A percentile compares a stretch with the other conserved stretches of the same genome.
Conservation (phyloP, 106 monocot species). For the Allium cepa region DNA sequence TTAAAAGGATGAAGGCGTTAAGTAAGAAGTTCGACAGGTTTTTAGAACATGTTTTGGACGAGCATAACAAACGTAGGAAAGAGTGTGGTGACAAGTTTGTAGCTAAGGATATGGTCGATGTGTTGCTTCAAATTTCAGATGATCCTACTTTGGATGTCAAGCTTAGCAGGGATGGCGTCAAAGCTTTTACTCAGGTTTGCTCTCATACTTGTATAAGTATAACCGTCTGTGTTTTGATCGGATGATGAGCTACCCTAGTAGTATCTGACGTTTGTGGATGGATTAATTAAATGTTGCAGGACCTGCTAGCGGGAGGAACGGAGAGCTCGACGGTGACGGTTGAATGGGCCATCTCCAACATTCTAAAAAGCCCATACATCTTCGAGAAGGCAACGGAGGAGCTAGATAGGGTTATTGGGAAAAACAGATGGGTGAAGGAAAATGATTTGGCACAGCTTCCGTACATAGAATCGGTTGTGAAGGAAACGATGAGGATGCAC, state of each 20-base stretch:
- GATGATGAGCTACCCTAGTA: too few species aligned
- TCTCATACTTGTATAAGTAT: too few species aligned
- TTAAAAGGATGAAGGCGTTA: constrained; percentile 63
- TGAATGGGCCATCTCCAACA: constrained; percentile 64
- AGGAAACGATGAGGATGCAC: constrained; percentile 62
- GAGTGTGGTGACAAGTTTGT: constrained; percentile 28
- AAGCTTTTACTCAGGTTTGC: constrained; percentile 57
- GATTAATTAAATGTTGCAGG: constrained; percentile 1
- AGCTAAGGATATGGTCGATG: constrained; percentile 59
- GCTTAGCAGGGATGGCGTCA: constrained; percentile 50
- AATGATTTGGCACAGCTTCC: constrained; percentile 33
- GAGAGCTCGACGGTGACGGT: constrained; percentile 54
- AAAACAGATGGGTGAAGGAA: constrained; percentile 46
- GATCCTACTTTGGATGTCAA: constrained; percentile 36
- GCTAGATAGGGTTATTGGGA: constrained; percentile 47
- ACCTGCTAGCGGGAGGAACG: constrained; percentile 55
- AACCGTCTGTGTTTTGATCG: too few species aligned
- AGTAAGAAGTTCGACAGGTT: constrained; percentile 60
- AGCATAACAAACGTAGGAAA: constrained; percentile 44
- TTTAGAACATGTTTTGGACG: constrained; percentile 67
- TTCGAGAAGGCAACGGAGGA: constrained; percentile 46
- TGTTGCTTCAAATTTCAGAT: constrained; percentile 46
- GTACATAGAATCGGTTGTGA: constrained; percentile 46
- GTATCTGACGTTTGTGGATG: too few species aligned
- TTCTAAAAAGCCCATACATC: constrained; percentile 38